Evolutionary conservation across 78 protist species (phyloP).

Genomic region (Guillardia theta): DNA sequence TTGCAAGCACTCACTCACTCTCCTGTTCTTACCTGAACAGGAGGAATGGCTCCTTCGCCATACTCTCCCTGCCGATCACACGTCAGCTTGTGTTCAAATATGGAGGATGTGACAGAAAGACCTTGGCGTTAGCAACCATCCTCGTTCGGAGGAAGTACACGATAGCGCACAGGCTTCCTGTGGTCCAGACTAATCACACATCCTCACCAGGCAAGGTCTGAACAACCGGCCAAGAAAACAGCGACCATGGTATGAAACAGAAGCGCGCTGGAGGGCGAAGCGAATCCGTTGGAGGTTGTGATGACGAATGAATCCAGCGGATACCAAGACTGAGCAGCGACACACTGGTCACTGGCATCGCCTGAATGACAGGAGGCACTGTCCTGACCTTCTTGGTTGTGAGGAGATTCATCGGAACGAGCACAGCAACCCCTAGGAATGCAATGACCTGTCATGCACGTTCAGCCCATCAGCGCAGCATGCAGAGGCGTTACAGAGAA

Average conservation of each 20-base stretch:
- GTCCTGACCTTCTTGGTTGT: background rate
- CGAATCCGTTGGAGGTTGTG: background rate
- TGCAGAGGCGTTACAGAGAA: background rate
- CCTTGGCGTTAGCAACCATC: background rate
- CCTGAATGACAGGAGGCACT: too few relatives aligned
- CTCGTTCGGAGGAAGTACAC: background rate
- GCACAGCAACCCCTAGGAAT: background rate
- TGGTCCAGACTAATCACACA: too few relatives aligned
- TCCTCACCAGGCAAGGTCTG: background rate
- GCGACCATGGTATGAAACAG: background rate
- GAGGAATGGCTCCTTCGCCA: too few relatives aligned
- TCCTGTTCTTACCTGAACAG: too few relatives aligned
- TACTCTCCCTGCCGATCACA: too few relatives aligned
- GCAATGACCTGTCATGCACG: background rate
- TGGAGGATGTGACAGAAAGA: too few relatives aligned
- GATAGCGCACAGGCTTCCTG: too few relatives aligned
- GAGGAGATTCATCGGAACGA: background rate
- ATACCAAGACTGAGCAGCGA: background rate
- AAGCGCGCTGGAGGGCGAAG: background rate
- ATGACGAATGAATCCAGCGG: background rate
- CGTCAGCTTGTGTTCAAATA: too few relatives aligned
- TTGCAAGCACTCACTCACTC: too few relatives aligned
- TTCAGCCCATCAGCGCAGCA: background rate
- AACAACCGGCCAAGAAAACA: background rate
- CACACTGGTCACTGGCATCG: too few relatives aligned